Conservation (phyloP, 495 filamentous ascomycete genomes). For the Penicillium cosmopolitanum region DNA sequence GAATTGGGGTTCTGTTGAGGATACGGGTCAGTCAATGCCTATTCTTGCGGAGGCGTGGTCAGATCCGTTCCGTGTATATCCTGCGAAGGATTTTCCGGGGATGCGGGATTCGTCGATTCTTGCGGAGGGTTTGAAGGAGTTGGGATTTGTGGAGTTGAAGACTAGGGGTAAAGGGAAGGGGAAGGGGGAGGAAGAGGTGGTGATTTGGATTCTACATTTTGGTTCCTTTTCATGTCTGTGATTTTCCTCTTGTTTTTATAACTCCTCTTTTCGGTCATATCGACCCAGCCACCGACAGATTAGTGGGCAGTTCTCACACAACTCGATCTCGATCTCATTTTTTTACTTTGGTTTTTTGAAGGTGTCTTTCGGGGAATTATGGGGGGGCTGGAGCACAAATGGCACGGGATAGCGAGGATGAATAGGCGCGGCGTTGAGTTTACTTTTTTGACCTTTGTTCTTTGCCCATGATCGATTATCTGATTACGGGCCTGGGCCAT, state of each 20-base stretch:
- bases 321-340: neutral
- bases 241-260: too few relatives aligned
- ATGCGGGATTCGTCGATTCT: slow-evolving; percentile 66
- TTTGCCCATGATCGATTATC: neutral
- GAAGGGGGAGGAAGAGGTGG: slow-evolving; percentile 41
- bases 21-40: slow-evolving; percentile 61
- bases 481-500: neutral
- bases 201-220: slow-evolving; percentile 8
- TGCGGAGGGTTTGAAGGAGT: slow-evolving; percentile 43
- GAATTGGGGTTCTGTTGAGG: slow-evolving; percentile 55
- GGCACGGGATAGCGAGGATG: neutral
- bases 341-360: slow-evolving; percentile 3
- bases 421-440: neutral
- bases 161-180: slow-evolving; percentile 49
- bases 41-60: slow-evolving; percentile 72
- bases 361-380: slow-evolving; percentile 2
- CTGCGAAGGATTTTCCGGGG: slow-evolving; percentile 95
- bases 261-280: too few relatives aligned
- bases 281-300: neutral
- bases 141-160: slow-evolving; percentile 53
- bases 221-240: too few relatives aligned
- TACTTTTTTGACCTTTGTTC: neutral
- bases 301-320: neutral
- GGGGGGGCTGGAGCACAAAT: neutral
- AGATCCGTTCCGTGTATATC: slow-evolving; percentile 83